phyloP scores from a whole-genome alignment of 768 basidiomycete genomes.

The Astraeus odoratus region DNA sequence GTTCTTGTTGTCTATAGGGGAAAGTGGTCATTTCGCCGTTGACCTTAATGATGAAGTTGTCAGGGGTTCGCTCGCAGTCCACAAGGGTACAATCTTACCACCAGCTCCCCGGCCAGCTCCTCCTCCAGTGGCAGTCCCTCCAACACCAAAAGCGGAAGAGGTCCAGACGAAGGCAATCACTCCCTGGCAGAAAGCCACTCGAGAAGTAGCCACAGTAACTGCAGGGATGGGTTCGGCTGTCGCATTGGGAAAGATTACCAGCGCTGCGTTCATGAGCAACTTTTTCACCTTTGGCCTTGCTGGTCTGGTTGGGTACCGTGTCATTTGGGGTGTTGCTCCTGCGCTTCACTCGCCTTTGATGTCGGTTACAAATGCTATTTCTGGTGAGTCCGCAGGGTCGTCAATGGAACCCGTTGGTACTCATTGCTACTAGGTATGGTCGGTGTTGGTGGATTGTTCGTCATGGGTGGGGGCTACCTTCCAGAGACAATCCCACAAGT shows the following conservation, averaged over 20 bases:
- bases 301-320: slow-evolving; percentile 79
- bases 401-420: neutral
- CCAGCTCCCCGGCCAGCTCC: slow-evolving; percentile 65
- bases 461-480: slow-evolving; percentile 85
- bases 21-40: slow-evolving; percentile 53
- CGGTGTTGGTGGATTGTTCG: slow-evolving; percentile 78
- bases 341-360: slow-evolving; percentile 86
- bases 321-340: slow-evolving; percentile 86
- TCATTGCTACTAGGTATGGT: slow-evolving; percentile 48
- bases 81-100: slow-evolving; percentile 58
- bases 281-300: slow-evolving; percentile 88
- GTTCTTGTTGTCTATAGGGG: slow-evolving; percentile 75
- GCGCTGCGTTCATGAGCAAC: slow-evolving; percentile 79
- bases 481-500: slow-evolving; percentile 77
- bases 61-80: slow-evolving; percentile 70
- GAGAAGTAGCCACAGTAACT: slow-evolving; percentile 69
- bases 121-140: slow-evolving; percentile 46
- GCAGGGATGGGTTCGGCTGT: slow-evolving; percentile 69
- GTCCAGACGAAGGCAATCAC: slow-evolving; percentile 54
- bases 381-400: slow-evolving; percentile 40
- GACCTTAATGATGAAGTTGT: slow-evolving; percentile 81
- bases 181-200: slow-evolving; percentile 76
- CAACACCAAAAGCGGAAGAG: slow-evolving; percentile 41
- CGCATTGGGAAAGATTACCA: slow-evolving; percentile 72
- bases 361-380: slow-evolving; percentile 88